These are phyloP conservation scores for Stephania yunnanensis DNA, from an alignment of 164 flowering plant species.

Conservation along the genomic window DNA sequence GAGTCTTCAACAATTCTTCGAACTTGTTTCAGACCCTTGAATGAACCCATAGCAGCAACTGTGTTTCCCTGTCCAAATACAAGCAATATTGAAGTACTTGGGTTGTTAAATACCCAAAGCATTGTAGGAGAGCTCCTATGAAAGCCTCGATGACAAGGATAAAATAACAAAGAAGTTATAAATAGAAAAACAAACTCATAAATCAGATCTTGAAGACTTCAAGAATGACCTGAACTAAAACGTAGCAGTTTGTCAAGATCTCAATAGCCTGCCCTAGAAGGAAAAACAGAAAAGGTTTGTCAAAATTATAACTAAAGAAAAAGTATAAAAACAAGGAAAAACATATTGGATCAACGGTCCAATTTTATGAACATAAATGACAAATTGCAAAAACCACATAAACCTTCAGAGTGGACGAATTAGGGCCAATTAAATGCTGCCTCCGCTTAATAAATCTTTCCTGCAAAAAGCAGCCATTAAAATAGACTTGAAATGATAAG, in stretches of 20 bases:
- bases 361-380: not conserved
- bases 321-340: not conserved
- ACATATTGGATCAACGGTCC: not conserved
- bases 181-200: not conserved
- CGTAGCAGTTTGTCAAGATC: conserved; percentile 87
- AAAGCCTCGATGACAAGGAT: not conserved
- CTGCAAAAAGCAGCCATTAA: conserved; percentile 34
- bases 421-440: conserved; percentile 81
- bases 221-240: conserved; percentile 67
- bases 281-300: not conserved
- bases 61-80: conserved; percentile 62
- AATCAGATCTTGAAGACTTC: not conserved
- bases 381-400: conserved; percentile 1
- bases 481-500: not conserved
- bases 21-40: conserved; percentile 84
- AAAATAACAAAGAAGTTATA: not conserved
- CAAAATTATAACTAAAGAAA: no score
- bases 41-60: conserved; percentile 95
- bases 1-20: conserved; percentile 89
- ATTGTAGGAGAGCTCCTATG: not conserved
- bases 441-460: conserved; percentile 86
- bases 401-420: conserved; percentile 86
- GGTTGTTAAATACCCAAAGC: not conserved
- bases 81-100: conserved; percentile 6
- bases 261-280: conserved; percentile 72